Base-by-base conservation (phyloP, 75 land plant genomes). In the Pinus tabuliformis region DNA sequence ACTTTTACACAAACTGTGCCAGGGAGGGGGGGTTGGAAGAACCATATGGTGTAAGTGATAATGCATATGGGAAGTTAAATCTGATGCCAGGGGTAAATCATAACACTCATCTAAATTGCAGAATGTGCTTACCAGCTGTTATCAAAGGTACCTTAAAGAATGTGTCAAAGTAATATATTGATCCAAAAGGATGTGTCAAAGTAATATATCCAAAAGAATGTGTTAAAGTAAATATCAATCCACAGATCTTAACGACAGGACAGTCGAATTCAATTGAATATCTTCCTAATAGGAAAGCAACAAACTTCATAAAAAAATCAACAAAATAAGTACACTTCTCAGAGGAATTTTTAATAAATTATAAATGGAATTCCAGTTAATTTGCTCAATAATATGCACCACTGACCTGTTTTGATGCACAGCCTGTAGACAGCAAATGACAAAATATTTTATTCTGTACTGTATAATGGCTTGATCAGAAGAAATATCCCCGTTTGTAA, bases 361-460 rank as follows among this genome's bases (percentile, higher is more conserved):
- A 1, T 5, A 16, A 64, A 64, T 15, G 0, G 64, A 64, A 15
- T 6, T 33, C 30, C 39, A 33, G 39, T 1, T 30, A 63, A 63
- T 15, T 61, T 14, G 26, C 3, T 33, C 36, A 30, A 30, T 36
- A 64, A 64, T 33, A 14, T 64, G 20, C 68, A 14, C 39, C 73
- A 80, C 89, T 71, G 71, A 95, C 98, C 96, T 84, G 59, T 95
- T 87, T 58, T 81, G 77, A 75, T 89, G 81, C 49, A 94, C 39
- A 36, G 91, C 90, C 57, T 79, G 86, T 14, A 96, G 76, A 78
- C 99, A 96, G 33, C 80, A 57, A 81, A 72, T 77, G 42, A 84
- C 83, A 65, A 96, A 80, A 14, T 79, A 73, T 76, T 87, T 92
- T 42, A 91, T 83, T 74, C 97, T 90, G 78, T 72, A 79, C 24